Percentiles rank a stretch among this genome's conserved stretches.
phyloP scores from a whole-genome alignment of 2,329 filamentous ascomycete genomes.

The Diaporthe caulivora region DNA sequence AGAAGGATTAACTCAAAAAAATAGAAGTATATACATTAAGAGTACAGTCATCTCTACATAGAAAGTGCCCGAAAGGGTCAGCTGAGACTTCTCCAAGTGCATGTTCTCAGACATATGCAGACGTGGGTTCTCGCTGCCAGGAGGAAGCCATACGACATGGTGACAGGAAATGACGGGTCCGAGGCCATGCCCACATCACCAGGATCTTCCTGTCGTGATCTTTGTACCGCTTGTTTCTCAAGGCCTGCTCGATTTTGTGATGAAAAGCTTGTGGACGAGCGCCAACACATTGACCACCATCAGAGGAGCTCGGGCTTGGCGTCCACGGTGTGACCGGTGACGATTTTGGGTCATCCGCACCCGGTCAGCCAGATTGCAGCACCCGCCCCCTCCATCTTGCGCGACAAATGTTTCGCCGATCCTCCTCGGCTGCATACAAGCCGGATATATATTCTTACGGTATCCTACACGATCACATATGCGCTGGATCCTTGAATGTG shows the following conservation, averaged over 20 bases:
- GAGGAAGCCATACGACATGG: background rate
- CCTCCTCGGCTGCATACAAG: too few species aligned
- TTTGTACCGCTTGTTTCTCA: background rate
- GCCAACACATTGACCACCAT: background rate
- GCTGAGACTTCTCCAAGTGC: background rate
- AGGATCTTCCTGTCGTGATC: too few species aligned
- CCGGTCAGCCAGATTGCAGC: background rate
- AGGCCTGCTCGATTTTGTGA: background rate
- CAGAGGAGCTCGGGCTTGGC: background rate
- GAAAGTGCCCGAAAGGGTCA: background rate
- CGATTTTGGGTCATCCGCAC: background rate
- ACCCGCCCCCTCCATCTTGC: constrained; percentile 2
- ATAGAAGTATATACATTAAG: background rate
- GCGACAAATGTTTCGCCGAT: background rate
- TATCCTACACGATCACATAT: too few species aligned
- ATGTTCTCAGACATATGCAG: background rate
- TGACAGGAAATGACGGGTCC: background rate
- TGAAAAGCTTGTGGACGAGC: background rate
- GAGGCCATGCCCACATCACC: background rate
- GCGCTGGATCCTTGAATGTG: too few species aligned
- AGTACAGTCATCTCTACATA: too few species aligned
- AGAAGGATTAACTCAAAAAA: too few species aligned
- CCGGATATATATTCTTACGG: too few species aligned
- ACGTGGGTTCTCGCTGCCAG: too few species aligned
- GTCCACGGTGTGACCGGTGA: background rate